phyloP scores from a whole-genome alignment of 176 grass and related monocot species.

The Triticum dicoccoides region DNA sequence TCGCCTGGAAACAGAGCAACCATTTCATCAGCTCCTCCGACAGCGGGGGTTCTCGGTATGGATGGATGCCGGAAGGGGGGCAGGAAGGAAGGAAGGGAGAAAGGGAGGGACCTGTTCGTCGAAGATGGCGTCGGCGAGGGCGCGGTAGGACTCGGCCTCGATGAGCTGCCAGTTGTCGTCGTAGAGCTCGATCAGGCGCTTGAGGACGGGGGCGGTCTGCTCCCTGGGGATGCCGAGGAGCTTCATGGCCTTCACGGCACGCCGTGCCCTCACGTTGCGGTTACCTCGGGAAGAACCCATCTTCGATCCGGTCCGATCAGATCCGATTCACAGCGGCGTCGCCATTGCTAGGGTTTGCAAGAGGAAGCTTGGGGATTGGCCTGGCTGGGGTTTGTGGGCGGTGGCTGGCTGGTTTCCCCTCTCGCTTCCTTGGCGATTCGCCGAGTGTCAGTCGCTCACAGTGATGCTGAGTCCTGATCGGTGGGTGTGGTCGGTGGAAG shows the following conservation, averaged over 20 bases:
- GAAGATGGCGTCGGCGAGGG: conserved; percentile 52
- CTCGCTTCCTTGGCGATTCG: neutral
- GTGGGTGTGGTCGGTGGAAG: neutral
- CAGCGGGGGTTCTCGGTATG: neutral
- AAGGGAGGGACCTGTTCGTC: conserved; percentile 5
- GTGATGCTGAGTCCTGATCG: neutral
- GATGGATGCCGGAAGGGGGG: neutral
- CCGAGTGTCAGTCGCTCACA: neutral
- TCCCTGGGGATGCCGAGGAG: conserved; percentile 42
- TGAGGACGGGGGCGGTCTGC: conserved; percentile 39
- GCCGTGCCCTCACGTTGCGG: conserved; percentile 28
- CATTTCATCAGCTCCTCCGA: neutral
- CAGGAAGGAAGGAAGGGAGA: neutral
- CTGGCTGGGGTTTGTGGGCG: neutral
- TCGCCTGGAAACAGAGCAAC: neutral
- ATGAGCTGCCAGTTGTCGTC: conserved; percentile 69
- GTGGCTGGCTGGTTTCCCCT: neutral
- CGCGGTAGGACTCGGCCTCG: conserved; percentile 68
- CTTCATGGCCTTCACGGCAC: conserved; percentile 53
- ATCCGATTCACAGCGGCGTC: neutral
- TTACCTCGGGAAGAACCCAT: neutral
- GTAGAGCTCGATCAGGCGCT: conserved; percentile 42
- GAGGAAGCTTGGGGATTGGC: neutral
- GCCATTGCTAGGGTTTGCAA: conserved; percentile 12
- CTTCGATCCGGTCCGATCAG: neutral